Percentiles rank a stretch among this genome's conserved stretches.
These are phyloP conservation scores for Starmerella sp. DNA, from an alignment of 805 yeast genomes.

Conservation along the genomic window DNA sequence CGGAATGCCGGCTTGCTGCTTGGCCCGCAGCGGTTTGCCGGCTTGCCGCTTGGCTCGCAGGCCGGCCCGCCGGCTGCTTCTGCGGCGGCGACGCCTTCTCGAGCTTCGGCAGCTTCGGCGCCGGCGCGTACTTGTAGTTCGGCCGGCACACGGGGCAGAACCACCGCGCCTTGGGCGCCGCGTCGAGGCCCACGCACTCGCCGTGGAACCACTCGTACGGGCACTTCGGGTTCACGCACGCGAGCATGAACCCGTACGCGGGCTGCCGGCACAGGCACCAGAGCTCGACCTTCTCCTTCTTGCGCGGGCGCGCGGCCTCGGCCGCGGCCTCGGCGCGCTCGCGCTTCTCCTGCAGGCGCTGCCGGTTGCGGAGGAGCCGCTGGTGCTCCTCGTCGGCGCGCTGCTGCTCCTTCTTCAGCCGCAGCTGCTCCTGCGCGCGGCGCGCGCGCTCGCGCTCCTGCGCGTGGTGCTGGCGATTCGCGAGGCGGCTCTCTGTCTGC, in stretches of 20 bases:
- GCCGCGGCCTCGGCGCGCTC: background rate
- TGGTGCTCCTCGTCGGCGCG: background rate
- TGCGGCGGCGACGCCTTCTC: background rate
- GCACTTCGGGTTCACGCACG: slow-evolving; percentile 74
- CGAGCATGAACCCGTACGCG: slow-evolving; percentile 71
- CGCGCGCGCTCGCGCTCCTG: background rate
- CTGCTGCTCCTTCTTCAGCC: background rate
- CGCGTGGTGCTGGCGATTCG: background rate
- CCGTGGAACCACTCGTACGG: slow-evolving; percentile 86
- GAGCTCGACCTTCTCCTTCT: slow-evolving; percentile 2
- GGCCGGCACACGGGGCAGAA: slow-evolving; percentile 51
- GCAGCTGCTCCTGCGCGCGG: background rate
- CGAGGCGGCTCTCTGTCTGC: background rate
- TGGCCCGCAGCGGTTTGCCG: too few relatives aligned
- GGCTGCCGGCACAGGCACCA: slow-evolving; percentile 41
- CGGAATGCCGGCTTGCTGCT: too few relatives aligned
- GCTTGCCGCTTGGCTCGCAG: too few relatives aligned
- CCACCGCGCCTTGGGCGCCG: slow-evolving; percentile 75
- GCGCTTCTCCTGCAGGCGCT: background rate
- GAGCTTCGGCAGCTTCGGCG: background rate
- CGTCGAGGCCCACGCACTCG: slow-evolving; percentile 71
- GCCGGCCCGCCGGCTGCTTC: background rate
- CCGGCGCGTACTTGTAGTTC: background rate
- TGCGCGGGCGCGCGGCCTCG: background rate
- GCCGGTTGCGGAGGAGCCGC: background rate